Evolutionary conservation across 164 flowering plant species (phyloP).

Genomic region (Stephania japonica): DNA sequence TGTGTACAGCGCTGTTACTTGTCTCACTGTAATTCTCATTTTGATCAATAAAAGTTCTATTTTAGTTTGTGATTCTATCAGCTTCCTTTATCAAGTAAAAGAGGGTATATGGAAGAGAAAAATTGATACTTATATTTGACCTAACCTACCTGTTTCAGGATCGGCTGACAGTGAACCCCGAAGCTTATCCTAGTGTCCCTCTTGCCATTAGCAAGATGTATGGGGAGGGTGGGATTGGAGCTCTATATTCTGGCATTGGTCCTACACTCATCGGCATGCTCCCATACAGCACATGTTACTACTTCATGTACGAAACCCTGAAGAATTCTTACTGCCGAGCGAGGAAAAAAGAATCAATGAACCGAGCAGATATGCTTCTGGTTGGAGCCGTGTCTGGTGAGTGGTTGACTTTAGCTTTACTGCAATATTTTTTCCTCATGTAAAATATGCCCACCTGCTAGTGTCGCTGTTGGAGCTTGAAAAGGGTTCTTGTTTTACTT

Average conservation of each 20-base stretch:
- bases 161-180: conserved; percentile 76
- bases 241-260: conserved; percentile 68
- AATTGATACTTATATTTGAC: too few species aligned
- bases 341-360: conserved; percentile 59
- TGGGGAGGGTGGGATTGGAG: conserved; percentile 73
- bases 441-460: not conserved
- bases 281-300: conserved; percentile 92
- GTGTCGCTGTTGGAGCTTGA: not conserved
- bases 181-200: conserved; percentile 56
- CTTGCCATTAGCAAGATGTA: conserved; percentile 61
- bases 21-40: not conserved
- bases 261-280: conserved; percentile 96
- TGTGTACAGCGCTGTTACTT: not conserved
- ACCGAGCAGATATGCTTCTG: conserved; percentile 76
- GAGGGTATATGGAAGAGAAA: not conserved
- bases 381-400: conserved; percentile 89
- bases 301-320: conserved; percentile 86
- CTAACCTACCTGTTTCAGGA: conserved; percentile 52
- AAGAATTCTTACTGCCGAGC: conserved; percentile 62
- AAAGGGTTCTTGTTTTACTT: not conserved
- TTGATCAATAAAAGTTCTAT: too few species aligned
- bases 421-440: not conserved
- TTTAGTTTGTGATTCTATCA: too few species aligned
- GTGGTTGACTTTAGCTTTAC: conserved; percentile 1
- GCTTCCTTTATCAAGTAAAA: too few species aligned